phyloP scores from a whole-genome alignment of 257 asterid species.

The Fraxinus quadrangulata region DNA sequence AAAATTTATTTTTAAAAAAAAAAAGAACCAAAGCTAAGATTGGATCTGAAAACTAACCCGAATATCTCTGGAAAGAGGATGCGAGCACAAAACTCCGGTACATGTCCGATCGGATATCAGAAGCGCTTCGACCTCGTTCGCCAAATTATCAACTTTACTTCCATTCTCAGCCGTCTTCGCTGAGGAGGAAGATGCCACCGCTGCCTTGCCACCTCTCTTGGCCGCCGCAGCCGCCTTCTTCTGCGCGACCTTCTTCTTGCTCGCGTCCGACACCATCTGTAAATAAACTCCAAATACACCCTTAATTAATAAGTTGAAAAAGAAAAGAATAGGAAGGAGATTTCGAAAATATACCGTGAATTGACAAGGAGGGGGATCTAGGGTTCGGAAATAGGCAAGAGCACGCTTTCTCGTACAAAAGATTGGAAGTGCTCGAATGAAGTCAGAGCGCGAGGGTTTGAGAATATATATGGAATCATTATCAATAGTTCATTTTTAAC shows the following conservation, averaged over 20 bases:
- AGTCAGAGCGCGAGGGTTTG: neutral
- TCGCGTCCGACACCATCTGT: slow-evolving; percentile 96
- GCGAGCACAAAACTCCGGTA: slow-evolving; percentile 95
- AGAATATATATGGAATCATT: neutral
- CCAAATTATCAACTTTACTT: slow-evolving; percentile 47
- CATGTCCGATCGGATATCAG: slow-evolving; percentile 93
- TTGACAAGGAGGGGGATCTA: slow-evolving; percentile 31
- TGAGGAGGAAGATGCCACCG: slow-evolving; percentile 51
- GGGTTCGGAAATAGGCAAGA: slow-evolving; percentile 28
- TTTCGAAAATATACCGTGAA: slow-evolving; percentile 32
- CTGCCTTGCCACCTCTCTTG: slow-evolving; percentile 63
- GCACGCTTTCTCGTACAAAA: neutral
- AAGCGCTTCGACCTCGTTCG: slow-evolving; percentile 60
- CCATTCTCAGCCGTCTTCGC: slow-evolving; percentile 55
- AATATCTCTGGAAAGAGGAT: slow-evolving; percentile 90
- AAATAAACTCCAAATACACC: neutral
- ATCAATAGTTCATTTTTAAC: too few relatives aligned
- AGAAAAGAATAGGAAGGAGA: neutral
- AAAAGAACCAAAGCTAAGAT: neutral
- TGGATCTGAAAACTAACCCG: slow-evolving; percentile 56
- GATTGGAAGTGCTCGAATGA: neutral
- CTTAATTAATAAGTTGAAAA: neutral
- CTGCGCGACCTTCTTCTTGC: slow-evolving; percentile 95
- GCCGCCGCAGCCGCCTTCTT: slow-evolving; percentile 91
- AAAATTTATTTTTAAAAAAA: too few relatives aligned